These are phyloP conservation scores for Sechiopsis laciniata DNA, from an alignment of 306 rosid genomes.

Conservation along the genomic window DNA sequence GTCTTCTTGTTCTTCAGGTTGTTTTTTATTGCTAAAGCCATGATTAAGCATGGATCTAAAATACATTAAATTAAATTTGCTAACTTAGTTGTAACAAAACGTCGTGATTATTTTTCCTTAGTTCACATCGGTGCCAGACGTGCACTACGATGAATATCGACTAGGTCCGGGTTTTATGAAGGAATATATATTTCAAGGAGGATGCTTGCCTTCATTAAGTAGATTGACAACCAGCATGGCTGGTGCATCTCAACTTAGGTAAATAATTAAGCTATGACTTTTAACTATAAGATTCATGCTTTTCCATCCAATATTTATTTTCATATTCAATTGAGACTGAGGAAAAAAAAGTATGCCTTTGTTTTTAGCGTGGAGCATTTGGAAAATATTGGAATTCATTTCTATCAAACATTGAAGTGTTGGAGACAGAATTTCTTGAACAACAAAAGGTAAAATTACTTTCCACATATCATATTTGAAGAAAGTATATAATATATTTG, in stretches of 20 bases:
- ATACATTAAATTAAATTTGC: no score
- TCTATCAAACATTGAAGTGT: constrained; percentile 63
- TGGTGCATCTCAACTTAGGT: constrained; percentile 58
- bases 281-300: no score
- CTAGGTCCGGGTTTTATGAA: constrained; percentile 72
- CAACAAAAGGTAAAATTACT: constrained; percentile 40
- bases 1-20: constrained; percentile 74
- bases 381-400: constrained; percentile 80
- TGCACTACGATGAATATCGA: constrained; percentile 55
- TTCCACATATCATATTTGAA: no score
- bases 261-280: not conserved
- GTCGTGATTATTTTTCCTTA: not conserved
- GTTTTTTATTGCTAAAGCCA: not conserved
- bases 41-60: no score
- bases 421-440: constrained; percentile 80
- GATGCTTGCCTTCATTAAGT: constrained; percentile 68
- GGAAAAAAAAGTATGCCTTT: no score
- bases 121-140: constrained; percentile 71
- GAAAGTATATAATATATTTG: no score
- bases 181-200: constrained; percentile 81
- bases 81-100: no score
- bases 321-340: no score
- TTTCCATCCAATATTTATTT: no score
- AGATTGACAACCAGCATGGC: constrained; percentile 74
- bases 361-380: constrained; percentile 54